Conservation (phyloP, 1,284 basidiomycete species). For the Porogramme epimiltina region DNA sequence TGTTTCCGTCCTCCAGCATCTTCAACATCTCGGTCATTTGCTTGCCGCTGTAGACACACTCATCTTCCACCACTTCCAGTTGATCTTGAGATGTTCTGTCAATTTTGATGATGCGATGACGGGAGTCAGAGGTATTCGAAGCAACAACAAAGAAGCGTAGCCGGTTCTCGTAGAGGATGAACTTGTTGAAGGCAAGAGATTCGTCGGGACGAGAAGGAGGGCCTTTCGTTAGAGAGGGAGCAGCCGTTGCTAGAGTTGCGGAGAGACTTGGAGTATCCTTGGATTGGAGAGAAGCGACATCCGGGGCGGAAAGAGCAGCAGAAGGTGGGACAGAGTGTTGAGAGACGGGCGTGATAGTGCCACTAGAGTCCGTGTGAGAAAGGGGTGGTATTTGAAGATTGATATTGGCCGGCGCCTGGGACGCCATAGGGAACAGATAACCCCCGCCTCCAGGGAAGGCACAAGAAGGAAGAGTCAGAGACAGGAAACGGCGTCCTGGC, state of each 20-base stretch:
- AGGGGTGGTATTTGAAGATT: neutral
- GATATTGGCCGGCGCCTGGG: neutral
- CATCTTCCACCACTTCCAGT: slow-evolving; percentile 81
- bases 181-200: slow-evolving; percentile 74
- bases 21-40: slow-evolving; percentile 91
- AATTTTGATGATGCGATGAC: slow-evolving; percentile 90
- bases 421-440: slow-evolving; percentile 9
- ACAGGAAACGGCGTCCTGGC: too few species aligned
- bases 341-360: slow-evolving; percentile 27
- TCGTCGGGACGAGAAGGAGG: slow-evolving; percentile 15
- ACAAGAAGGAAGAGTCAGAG: too few species aligned
- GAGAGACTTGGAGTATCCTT: slow-evolving; percentile 20
- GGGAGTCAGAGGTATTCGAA: slow-evolving; percentile 81
- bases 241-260: slow-evolving; percentile 8
- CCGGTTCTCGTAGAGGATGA: slow-evolving; percentile 89
- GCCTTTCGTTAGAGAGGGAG: slow-evolving; percentile 10
- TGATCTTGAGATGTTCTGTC: slow-evolving; percentile 77
- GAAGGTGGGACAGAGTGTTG: slow-evolving; percentile 18
- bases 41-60: slow-evolving; percentile 83
- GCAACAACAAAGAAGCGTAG: slow-evolving; percentile 88
- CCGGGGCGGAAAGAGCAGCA: slow-evolving; percentile 7
- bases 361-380: slow-evolving; percentile 22
- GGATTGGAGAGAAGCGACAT: slow-evolving; percentile 19
- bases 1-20: slow-evolving; percentile 95
- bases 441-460: too few species aligned